Evolutionary conservation across 2,329 filamentous ascomycete species (phyloP).

Genomic region (Aureobasidium melanogenum): DNA sequence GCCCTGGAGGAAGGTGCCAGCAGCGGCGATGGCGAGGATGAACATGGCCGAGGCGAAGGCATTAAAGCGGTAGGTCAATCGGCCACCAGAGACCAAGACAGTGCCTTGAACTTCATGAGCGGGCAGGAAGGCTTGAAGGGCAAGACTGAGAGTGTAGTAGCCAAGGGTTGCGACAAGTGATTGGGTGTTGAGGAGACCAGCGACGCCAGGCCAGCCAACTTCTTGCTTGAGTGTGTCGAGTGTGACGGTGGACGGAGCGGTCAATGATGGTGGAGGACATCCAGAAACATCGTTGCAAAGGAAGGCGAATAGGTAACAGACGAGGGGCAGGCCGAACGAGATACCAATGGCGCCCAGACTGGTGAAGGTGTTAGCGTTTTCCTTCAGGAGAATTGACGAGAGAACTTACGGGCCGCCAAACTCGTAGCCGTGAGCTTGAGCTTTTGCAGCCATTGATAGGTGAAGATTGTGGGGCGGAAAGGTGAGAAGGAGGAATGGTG

Average conservation of each 20-base stretch:
- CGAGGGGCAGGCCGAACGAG: constrained; percentile 68
- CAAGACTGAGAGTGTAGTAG: constrained; percentile 69
- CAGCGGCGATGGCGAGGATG: constrained; percentile 60
- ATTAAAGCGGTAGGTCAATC: constrained; percentile 70
- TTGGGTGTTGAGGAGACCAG: constrained; percentile 60
- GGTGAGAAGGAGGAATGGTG: background rate
- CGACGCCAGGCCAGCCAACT: constrained; percentile 73
- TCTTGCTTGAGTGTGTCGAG: constrained; percentile 67
- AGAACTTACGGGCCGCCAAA: constrained; percentile 40
- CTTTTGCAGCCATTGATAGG: constrained; percentile 1
- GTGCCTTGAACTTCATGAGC: constrained; percentile 63
- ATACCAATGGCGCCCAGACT: constrained; percentile 71
- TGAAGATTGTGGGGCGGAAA: background rate
- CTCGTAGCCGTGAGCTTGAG: constrained; percentile 32
- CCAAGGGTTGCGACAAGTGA: constrained; percentile 62
- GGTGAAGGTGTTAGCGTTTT: background rate
- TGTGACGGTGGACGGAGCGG: constrained; percentile 47
- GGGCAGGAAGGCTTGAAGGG: constrained; percentile 69
- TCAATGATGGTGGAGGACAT: constrained; percentile 75
- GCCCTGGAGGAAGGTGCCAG: constrained; percentile 68
- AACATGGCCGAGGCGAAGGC: constrained; percentile 65
- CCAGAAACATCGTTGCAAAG: constrained; percentile 88
- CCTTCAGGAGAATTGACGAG: background rate
- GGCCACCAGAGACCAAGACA: constrained; percentile 59
- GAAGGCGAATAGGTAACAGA: constrained; percentile 73